These are phyloP conservation scores for Suhomyces bolitotheri DNA, from an alignment of 1,139 yeast species.

Conservation along the genomic window DNA sequence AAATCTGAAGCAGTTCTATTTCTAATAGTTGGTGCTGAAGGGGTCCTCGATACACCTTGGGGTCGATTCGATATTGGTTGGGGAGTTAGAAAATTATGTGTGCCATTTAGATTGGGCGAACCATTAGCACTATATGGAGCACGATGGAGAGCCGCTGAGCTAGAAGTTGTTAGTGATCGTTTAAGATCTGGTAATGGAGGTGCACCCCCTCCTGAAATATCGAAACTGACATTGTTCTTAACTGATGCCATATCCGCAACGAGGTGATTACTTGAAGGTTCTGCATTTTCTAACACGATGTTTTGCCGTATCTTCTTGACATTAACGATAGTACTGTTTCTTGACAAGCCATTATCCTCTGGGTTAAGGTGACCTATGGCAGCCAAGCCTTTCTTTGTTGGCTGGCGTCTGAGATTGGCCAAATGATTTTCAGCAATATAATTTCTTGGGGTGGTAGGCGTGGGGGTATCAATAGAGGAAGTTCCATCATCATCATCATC, in stretches of 20 bases:
- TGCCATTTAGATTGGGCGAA: neutral
- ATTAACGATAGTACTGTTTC: constrained; percentile 12
- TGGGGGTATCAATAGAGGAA: neutral
- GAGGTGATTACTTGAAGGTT: constrained; percentile 32
- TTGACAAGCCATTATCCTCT: neutral
- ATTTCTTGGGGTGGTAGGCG: neutral
- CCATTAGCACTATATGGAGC: neutral
- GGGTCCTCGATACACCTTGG: constrained; percentile 15
- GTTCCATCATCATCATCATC: constrained; percentile 2
- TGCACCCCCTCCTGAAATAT: neutral
- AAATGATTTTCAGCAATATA: constrained; percentile 4
- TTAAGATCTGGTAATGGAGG: constrained; percentile 8
- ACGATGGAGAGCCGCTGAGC: neutral
- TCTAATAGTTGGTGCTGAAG: constrained; percentile 18
- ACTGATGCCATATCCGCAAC: constrained; percentile 27
- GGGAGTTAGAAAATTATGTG: neutral
- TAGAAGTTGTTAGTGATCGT: constrained; percentile 4
- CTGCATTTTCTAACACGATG: constrained; percentile 25
- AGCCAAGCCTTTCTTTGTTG: constrained; percentile 11
- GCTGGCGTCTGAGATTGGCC: constrained; percentile 7
- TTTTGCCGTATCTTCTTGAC: constrained; percentile 29
- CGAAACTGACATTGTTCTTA: constrained; percentile 5
- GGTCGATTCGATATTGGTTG: constrained; percentile 4
- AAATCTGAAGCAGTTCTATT: neutral
- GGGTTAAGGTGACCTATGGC: constrained; percentile 5